Base-by-base conservation (phyloP, 108 stramenopile genomes). In the Asterionellopsis glacialis region DNA sequence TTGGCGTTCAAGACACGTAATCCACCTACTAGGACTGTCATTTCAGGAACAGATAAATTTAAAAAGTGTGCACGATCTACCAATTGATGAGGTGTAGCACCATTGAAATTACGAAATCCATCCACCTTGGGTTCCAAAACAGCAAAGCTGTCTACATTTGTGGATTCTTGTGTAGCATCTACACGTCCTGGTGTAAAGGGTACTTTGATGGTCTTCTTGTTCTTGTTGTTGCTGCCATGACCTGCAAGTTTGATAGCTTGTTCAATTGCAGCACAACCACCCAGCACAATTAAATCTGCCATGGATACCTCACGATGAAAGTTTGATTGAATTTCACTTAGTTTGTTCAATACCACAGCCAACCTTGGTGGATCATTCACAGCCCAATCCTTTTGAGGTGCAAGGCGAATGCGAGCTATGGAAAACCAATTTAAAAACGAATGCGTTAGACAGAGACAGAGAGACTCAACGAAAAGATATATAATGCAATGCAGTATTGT, bases 281-380 rank as follows among this genome's bases (percentile, higher is more conserved):
- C 87, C 41, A 88, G 61, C 14, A 88, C 79, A 57, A 88, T 75
- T 47, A 88, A 57, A 70, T 88, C 87, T 13, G 87, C 83, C 56
- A 83, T 72, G 22, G 87, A 88, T 12, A 88, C 81, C 19, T 64
- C 51, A 13, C 65, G 25, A 39, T 79, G 71, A 60, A 81, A 87
- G 18, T 45, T 44, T 10, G 51, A 12, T 55, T 81, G 72, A 33
- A 84, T 64, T 13, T 54, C 25, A 61, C 72, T 72, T 50, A 88
- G 55, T 10, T 60, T 23, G 2, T 51, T 44, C 40, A 88, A 53
- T 14, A 84, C 80, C 38, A 64, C 56, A 0, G 38, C 54, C 23
- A 88, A 68, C 59, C 69, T 81, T 18, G 41, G 44, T 13, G 86
- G 86, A 42, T 87, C 75, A 62, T 88, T 88, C 27, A 80, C 81